Evolutionary conservation across 768 basidiomycete species (phyloP).

Genomic region (Naganishia antarctica): DNA sequence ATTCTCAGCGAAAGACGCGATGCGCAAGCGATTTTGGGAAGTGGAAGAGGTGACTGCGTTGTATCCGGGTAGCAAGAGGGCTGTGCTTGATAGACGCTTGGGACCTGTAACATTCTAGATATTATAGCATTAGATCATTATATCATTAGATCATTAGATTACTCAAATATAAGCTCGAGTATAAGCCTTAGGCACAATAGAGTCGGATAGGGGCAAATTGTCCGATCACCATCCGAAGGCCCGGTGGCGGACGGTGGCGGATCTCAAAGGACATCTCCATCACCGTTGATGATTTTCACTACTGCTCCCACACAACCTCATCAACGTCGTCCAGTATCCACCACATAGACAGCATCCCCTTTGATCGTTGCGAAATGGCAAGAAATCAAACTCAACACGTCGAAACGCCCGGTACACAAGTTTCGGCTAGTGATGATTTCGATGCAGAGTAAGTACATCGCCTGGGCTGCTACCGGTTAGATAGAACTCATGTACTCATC

Average conservation of each 20-base stretch:
- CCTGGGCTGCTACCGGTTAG: not conserved
- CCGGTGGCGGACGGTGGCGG: not conserved
- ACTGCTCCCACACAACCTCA: too few species aligned
- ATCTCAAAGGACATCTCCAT: not conserved
- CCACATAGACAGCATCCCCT: not conserved
- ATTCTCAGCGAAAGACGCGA: not conserved
- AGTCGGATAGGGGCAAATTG: not conserved
- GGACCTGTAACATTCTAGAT: constrained; percentile 12
- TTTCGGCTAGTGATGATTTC: constrained; percentile 10
- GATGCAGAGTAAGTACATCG: not conserved
- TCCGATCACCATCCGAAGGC: not conserved
- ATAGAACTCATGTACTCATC: not conserved
- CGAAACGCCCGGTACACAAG: constrained; percentile 5
- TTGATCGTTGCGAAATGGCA: not conserved
- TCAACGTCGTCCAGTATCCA: too few species aligned
- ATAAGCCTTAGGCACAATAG: too few species aligned
- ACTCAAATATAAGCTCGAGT: not conserved
- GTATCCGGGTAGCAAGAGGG: constrained; percentile 50
- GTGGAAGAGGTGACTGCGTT: constrained; percentile 64
- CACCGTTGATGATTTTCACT: not conserved
- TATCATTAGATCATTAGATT: too few species aligned
- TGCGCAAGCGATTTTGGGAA: constrained; percentile 53
- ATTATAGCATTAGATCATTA: not conserved
- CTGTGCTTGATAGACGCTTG: constrained; percentile 15
- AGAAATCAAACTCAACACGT: not conserved